phyloP scores from a whole-genome alignment of 768 basidiomycete genomes.

The Trametes sanguinea region DNA sequence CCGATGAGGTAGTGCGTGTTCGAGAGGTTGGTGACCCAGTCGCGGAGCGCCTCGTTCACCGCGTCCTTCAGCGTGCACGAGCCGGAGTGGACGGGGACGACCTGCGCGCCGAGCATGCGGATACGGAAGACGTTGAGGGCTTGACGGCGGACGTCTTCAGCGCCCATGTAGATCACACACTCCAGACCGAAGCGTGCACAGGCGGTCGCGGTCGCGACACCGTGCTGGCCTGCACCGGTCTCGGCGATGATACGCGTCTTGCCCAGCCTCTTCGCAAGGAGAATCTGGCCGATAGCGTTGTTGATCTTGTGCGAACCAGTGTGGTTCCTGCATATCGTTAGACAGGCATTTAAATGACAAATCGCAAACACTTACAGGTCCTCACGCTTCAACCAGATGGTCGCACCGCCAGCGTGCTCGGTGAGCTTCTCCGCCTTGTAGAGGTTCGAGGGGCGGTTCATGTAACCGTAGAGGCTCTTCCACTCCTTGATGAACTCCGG shows the following conservation, averaged over 20 bases:
- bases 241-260: slow-evolving; percentile 98
- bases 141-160: slow-evolving; percentile 94
- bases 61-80: slow-evolving; percentile 97
- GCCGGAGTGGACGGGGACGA: slow-evolving; percentile 91
- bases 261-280: slow-evolving; percentile 90
- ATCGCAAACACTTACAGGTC: slow-evolving; percentile 60
- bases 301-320: slow-evolving; percentile 99
- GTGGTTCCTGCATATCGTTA: slow-evolving; percentile 68
- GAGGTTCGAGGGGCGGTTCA: slow-evolving; percentile 89
- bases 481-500: slow-evolving; percentile 94
- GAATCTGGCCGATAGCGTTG: slow-evolving; percentile 97
- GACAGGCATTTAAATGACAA: background rate
- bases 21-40: slow-evolving; percentile 96
- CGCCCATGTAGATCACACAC: slow-evolving; percentile 97
- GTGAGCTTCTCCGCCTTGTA: slow-evolving; percentile 93
- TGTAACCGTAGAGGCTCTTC: slow-evolving; percentile 84
- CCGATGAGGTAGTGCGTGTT: slow-evolving; percentile 97
- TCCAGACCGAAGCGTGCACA: slow-evolving; percentile 96
- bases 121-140: slow-evolving; percentile 98
- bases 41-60: slow-evolving; percentile 96
- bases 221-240: slow-evolving; percentile 98
- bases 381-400: slow-evolving; percentile 97
- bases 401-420: slow-evolving; percentile 87
- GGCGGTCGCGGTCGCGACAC: slow-evolving; percentile 97
- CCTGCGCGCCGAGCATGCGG: slow-evolving; percentile 94